Base-by-base conservation (phyloP, 352 stramenopile genomes). In the Phytophthora ramorum region DNA sequence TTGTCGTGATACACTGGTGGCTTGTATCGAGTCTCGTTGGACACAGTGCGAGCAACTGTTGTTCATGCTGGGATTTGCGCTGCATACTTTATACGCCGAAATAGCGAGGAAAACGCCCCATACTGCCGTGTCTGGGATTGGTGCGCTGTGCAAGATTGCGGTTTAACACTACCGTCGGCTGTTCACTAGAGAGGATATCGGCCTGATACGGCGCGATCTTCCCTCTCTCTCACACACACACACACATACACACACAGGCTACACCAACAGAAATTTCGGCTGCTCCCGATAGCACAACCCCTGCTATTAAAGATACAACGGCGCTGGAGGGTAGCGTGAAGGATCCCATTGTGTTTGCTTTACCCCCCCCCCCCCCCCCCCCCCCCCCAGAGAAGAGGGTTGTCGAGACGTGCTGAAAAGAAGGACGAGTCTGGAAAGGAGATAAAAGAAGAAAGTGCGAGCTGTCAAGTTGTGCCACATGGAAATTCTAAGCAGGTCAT, bases 401-500 rank as follows among this genome's bases (percentile, higher is more conserved):
- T 48, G 19, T 30, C 43, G 6, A 46, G 30, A 19, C 54, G 43
- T 16, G 41, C 43, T 1, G 30, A 49, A 22, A 63, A 50, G 26
- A 53, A 49, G 5, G 24, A 61, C 13, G 45, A 17, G 13, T 61
- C 28, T 17, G 10, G 7, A 12, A 43, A 34, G 14, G 22, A 48
- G 13, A 44, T 63, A 34, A 49, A 43, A 9, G 35, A 56, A 47
- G 20, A 56, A 38, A 17, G 5, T 10, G 1, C 4, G 34, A 13
- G 32, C 7, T 12, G 45, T 63, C 4, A 56, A 63, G 8, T 10
- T 63, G 2, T 49, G 32, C 1, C 34, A 63, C 24, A 56, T 63
- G 56, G 22, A 55, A n/a, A 43, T 56, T 14, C 22, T 63, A 2
- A 28, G 0, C 8, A 32, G 44, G 0, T 24, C 45, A 0, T 63